Base-by-base conservation (phyloP, 1,284 basidiomycete genomes). In the Puccinia hordei region DNA sequence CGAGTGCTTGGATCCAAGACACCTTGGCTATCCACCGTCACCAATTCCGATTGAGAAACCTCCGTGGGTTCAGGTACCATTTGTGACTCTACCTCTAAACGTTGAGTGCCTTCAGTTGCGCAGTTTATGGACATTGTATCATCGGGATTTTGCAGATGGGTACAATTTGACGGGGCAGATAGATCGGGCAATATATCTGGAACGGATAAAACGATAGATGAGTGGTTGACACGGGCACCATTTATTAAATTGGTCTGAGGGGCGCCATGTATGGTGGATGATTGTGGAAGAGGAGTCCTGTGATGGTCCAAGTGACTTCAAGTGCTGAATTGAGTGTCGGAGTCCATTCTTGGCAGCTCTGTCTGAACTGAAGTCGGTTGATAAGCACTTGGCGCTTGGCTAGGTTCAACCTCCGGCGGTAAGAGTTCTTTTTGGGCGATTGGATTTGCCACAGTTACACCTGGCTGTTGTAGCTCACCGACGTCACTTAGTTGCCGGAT, bases 401-500 rank as follows among this genome's bases (percentile, higher is more conserved):
- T 33, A 38, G 68, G 27, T 19, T 53, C 46, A 49, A 30, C 44
- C 49, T 30, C 46, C 30, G 68, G 68, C 46, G 27, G 22, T 12
- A 49, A 53, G 22, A 35, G 27, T 24, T 71, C 24, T 17, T 46
- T 35, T 33, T 71, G n/a, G 49, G 30, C 30, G 46, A 71, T 33
- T 19, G 68, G 19, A 71, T 71, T 71, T 13, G 30, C 22, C 30
- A 71, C 24, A 51, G 30, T 41, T 30, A 41, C 17, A n/a, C 63
- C 49, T 30, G 24, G n/a, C 63, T 44, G 49, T 27, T 49, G 66
- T n/a, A 59, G n/a, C 17, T 80, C 78, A 53, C 78, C 66, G 13
- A 57, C 59, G 65, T 80, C 69, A 55, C 69, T 80, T n/a, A 80
- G 59, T 17, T 69, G 38, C n/a, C 69, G 68, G 19, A 80, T 33